Conservation (phyloP, 2,329 filamentous ascomycete species). For the Penicillium freii region DNA sequence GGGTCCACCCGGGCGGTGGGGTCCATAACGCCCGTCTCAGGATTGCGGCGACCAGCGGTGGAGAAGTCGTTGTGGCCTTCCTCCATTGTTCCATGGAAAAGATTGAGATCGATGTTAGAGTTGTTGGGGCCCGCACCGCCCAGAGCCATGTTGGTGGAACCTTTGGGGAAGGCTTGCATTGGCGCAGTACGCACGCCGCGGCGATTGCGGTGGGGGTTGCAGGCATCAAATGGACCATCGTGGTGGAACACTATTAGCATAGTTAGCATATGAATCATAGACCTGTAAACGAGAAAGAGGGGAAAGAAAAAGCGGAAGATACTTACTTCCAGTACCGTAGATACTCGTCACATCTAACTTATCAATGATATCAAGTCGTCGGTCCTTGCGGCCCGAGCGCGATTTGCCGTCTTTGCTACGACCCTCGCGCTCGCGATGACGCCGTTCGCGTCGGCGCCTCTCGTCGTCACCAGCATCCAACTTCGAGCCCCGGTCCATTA, state of each 20-base stretch:
- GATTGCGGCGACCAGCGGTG: constrained; percentile 39
- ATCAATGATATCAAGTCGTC: constrained; percentile 81
- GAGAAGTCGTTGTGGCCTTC: constrained; percentile 83
- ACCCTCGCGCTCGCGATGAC: constrained; percentile 51
- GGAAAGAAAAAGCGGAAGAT: not conserved
- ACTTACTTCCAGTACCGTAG: constrained; percentile 85
- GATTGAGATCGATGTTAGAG: constrained; percentile 74
- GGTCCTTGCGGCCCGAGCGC: constrained; percentile 41
- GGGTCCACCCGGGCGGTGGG: constrained; percentile 65
- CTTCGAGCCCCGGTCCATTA: constrained; percentile 53
- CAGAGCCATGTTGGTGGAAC: constrained; percentile 86
- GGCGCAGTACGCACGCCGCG: constrained; percentile 79
- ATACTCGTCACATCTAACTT: constrained; percentile 95
- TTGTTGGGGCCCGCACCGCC: constrained; percentile 86
- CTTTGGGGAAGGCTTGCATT: constrained; percentile 94
- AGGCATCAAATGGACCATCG: constrained; percentile 94
- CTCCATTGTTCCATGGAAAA: constrained; percentile 81
- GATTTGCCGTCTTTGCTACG: constrained; percentile 42
- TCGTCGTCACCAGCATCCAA: constrained; percentile 49
- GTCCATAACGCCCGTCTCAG: constrained; percentile 54
- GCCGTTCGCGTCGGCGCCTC: constrained; percentile 49
- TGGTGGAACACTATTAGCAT: constrained; percentile 78
- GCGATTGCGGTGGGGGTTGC: constrained; percentile 90
- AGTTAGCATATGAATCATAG: constrained; percentile 2
- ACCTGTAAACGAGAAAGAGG: not conserved